phyloP scores from a whole-genome alignment of 2,329 filamentous ascomycete genomes.

The Rasamsonia emersonii region DNA sequence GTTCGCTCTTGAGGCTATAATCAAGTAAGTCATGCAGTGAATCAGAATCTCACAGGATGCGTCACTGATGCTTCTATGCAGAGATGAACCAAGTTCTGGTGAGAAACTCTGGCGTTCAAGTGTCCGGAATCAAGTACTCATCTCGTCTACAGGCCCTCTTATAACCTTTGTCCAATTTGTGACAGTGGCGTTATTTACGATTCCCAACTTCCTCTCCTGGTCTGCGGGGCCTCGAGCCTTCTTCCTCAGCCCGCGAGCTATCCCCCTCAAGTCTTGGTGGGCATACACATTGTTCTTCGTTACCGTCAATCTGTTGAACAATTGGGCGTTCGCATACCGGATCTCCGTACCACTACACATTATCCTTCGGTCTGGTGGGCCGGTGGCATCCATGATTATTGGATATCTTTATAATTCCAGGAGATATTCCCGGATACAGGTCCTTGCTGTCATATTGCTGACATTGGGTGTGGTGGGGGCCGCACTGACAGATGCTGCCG shows the following conservation, averaged over 20 bases:
- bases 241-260: constrained; percentile 66
- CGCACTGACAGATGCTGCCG: constrained; percentile 79
- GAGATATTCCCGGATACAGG: constrained; percentile 69
- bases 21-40: constrained; percentile 56
- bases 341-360: constrained; percentile 97
- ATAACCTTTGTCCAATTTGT: constrained; percentile 85
- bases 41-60: not conserved
- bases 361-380: constrained; percentile 88
- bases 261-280: constrained; percentile 77
- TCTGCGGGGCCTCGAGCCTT: constrained; percentile 53
- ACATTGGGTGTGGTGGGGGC: constrained; percentile 80
- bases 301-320: constrained; percentile 90
- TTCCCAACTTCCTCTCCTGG: constrained; percentile 64
- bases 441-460: constrained; percentile 71
- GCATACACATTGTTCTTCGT: constrained; percentile 89
- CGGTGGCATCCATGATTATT: constrained; percentile 90
- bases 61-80: constrained; percentile 31
- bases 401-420: constrained; percentile 74
- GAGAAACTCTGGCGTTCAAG: constrained; percentile 26
- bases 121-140: not conserved
- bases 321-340: constrained; percentile 93
- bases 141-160: constrained; percentile 57
- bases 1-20: constrained; percentile 90
- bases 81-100: constrained; percentile 78
- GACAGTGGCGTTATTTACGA: constrained; percentile 70